A percentile compares a stretch with the other conserved stretches of the same genome.
These are phyloP conservation scores for Moesziomyces globuligerus DNA, from an alignment of 1,284 basidiomycete genomes.

Conservation along the genomic window DNA sequence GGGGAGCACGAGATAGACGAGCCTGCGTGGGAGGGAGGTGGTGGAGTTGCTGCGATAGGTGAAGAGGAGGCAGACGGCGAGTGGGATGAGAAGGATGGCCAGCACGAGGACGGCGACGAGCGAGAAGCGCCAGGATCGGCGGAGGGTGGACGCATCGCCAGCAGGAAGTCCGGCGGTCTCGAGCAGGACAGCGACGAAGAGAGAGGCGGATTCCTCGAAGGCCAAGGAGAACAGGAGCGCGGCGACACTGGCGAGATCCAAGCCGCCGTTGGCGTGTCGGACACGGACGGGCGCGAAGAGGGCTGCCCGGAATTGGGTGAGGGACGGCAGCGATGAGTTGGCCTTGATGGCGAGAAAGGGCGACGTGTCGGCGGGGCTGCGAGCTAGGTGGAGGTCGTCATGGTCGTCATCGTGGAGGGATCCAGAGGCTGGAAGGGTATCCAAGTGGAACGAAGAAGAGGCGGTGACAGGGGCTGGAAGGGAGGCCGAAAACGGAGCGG, in stretches of 20 bases:
- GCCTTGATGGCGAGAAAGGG: slow-evolving; percentile 28
- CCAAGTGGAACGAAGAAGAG: not conserved
- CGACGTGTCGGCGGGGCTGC: slow-evolving; percentile 20
- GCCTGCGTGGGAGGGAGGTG: slow-evolving; percentile 27
- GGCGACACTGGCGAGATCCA: slow-evolving; percentile 35
- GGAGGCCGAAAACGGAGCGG: slow-evolving; percentile 7
- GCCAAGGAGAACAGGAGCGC: slow-evolving; percentile 57
- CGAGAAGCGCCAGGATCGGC: slow-evolving; percentile 32
- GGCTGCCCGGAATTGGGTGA: slow-evolving; percentile 24
- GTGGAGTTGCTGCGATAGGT: slow-evolving; percentile 50
- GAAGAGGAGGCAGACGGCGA: slow-evolving; percentile 54
- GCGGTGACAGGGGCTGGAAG: slow-evolving; percentile 36
- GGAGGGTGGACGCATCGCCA: slow-evolving; percentile 35
- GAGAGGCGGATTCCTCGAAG: slow-evolving; percentile 56
- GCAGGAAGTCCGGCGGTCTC: slow-evolving; percentile 45
- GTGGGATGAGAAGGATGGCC: slow-evolving; percentile 37
- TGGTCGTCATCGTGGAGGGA: slow-evolving; percentile 39
- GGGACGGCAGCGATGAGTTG: slow-evolving; percentile 15
- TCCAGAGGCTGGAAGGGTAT: slow-evolving; percentile 4
- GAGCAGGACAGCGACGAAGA: slow-evolving; percentile 59
- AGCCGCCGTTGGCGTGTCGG: slow-evolving; percentile 22
- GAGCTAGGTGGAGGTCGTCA: slow-evolving; percentile 12
- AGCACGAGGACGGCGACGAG: slow-evolving; percentile 37
- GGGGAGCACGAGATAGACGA: slow-evolving; percentile 38
- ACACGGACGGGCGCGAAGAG: slow-evolving; percentile 22